Conservation (phyloP, 164 flowering plant genomes). For the Vitis rotundifolia region DNA sequence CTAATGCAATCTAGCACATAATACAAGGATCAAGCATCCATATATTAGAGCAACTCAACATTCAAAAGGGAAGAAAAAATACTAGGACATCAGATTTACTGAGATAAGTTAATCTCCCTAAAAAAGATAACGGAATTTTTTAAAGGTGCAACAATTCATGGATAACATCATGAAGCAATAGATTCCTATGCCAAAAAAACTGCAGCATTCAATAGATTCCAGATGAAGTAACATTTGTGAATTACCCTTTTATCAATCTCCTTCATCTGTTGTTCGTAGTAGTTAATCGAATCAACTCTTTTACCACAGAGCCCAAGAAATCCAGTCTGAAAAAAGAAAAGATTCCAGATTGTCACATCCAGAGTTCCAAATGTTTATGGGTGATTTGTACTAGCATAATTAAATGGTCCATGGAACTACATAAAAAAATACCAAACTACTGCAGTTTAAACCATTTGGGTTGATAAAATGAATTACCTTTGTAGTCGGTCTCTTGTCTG, state of each 20-base stretch:
- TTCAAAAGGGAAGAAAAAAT: neutral
- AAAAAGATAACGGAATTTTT: no score
- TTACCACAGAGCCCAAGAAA: slow-evolving; percentile 82
- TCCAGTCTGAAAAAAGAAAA: slow-evolving; percentile 54
- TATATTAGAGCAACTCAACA: slow-evolving; percentile 1
- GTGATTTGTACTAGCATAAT: neutral
- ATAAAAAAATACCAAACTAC: neutral
- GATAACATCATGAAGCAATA: neutral
- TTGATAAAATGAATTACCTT: slow-evolving; percentile 43
- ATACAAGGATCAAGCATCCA: neutral
- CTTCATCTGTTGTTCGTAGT: slow-evolving; percentile 56
- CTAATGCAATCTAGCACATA: slow-evolving; percentile 56
- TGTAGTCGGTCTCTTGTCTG: slow-evolving; percentile 67
- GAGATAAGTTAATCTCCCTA: no score
- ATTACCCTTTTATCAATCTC: slow-evolving; percentile 65
- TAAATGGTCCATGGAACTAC: neutral
- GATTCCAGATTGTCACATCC: neutral
- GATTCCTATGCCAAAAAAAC: neutral
- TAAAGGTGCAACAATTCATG: neutral
- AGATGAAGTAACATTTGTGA: neutral
- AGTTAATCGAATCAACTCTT: slow-evolving; percentile 82
- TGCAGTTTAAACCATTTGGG: neutral
- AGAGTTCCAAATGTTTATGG: neutral
- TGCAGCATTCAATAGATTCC: neutral
- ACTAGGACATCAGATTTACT: no score